A percentile compares a stretch with the other conserved stretches of the same genome.
These are phyloP conservation scores for Avena atlantica DNA, from an alignment of 176 grass and related monocot genomes.

Conservation along the genomic window DNA sequence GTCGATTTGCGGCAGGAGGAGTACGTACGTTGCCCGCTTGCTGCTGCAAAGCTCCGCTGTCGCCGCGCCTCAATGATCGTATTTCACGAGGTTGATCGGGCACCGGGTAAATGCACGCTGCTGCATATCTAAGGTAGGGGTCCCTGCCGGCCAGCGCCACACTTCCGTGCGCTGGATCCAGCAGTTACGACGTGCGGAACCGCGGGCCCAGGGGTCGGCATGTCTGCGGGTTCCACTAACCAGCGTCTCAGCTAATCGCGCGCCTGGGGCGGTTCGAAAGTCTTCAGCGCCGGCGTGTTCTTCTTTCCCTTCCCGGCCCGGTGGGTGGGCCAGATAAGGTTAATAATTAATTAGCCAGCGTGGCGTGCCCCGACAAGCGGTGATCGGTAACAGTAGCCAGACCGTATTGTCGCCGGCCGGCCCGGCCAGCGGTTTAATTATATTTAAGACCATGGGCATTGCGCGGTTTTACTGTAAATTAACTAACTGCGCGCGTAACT, in stretches of 20 bases:
- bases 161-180: neutral
- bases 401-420: neutral
- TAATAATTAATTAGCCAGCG: neutral
- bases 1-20: no score
- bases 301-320: neutral
- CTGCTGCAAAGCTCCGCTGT: neutral
- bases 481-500: neutral
- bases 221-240: neutral
- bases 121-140: neutral
- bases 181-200: neutral
- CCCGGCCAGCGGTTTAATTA: neutral
- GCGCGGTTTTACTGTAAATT: neutral
- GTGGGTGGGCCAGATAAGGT: neutral
- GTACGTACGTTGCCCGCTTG: no score
- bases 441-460: neutral
- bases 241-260: neutral
- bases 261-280: neutral
- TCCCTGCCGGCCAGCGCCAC: neutral
- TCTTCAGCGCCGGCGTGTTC: neutral
- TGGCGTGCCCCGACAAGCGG: neutral
- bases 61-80: neutral
- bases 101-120: neutral
- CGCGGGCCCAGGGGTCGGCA: neutral
- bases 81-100: slow-evolving; percentile 11
- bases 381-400: neutral